Evolutionary conservation across 768 basidiomycete species (phyloP).

Genomic region (Macrolepiota albuminosa): DNA sequence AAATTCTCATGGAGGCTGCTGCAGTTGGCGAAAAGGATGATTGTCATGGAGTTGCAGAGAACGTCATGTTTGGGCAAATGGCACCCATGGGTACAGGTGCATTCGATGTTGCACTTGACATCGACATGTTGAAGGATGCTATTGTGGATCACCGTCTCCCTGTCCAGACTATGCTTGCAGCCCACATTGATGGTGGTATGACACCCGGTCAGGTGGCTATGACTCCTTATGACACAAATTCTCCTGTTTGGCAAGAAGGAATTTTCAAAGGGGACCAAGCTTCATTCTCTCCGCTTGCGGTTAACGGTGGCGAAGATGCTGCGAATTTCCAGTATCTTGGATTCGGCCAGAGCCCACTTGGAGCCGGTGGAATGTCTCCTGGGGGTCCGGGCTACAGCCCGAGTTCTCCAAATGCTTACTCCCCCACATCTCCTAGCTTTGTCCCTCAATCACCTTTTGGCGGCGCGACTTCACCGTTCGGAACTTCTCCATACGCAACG

Average conservation of each 20-base stretch:
- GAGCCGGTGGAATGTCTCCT: conserved; percentile 86
- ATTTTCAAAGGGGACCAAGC: conserved; percentile 81
- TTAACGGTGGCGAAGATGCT: conserved; percentile 80
- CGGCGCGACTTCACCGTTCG: conserved; percentile 80
- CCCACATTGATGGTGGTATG: conserved; percentile 82
- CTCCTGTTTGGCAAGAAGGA: conserved; percentile 77
- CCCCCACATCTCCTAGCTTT: conserved; percentile 83
- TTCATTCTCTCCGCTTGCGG: conserved; percentile 92
- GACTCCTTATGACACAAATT: conserved; percentile 95
- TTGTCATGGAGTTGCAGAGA: conserved; percentile 98
- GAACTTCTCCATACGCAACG: conserved; percentile 74
- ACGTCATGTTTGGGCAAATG: conserved; percentile 98
- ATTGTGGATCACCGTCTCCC: conserved; percentile 95
- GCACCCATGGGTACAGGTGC: conserved; percentile 99
- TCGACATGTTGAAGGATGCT: conserved; percentile 98
- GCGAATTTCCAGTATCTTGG: conserved; percentile 67
- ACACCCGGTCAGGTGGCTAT: conserved; percentile 88
- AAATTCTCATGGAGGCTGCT: conserved; percentile 98
- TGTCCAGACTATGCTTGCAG: conserved; percentile 73
- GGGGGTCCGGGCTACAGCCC: conserved; percentile 86
- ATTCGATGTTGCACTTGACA: conserved; percentile 93
- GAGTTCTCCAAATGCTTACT: conserved; percentile 85
- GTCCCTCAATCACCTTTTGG: conserved; percentile 80
- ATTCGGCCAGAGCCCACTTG: conserved; percentile 83
- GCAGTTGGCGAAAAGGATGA: conserved; percentile 98